Evolutionary conservation across 164 flowering plant species (phyloP).

Genomic region (Santalum album): DNA sequence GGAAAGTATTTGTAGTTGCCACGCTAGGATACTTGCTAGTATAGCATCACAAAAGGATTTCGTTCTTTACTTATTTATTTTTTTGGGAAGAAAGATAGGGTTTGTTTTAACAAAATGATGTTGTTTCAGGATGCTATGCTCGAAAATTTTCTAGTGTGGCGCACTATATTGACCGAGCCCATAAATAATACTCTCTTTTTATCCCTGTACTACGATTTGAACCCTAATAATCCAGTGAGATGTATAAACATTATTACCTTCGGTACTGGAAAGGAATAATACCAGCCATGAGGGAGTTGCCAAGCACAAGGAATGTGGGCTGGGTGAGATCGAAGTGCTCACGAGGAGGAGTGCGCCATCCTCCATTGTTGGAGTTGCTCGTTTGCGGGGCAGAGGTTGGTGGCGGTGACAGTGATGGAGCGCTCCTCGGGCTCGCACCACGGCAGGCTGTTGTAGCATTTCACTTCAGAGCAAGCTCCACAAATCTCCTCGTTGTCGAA

Average conservation of each 20-base stretch:
- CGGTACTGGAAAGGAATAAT: constrained; percentile 47
- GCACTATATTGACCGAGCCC: too few species aligned
- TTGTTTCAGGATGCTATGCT: too few species aligned
- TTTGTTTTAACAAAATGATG: too few species aligned
- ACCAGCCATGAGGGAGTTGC: constrained; percentile 44
- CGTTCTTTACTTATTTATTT: too few species aligned
- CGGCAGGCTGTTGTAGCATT: constrained; percentile 33
- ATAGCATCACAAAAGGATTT: too few species aligned
- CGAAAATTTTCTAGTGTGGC: too few species aligned
- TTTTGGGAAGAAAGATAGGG: too few species aligned
- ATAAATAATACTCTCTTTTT: too few species aligned
- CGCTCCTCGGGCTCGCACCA: constrained; percentile 58
- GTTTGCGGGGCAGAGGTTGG: constrained; percentile 67
- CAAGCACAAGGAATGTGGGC: constrained; percentile 47
- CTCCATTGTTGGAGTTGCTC: constrained; percentile 33
- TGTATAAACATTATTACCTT: constrained; percentile 33
- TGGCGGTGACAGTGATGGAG: constrained; percentile 48
- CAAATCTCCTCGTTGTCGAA: constrained; percentile 53
- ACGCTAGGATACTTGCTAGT: too few species aligned
- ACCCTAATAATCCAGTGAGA: too few species aligned
- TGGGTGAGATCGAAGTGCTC: constrained; percentile 62
- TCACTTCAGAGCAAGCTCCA: constrained; percentile 68
- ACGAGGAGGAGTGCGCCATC: constrained; percentile 73
- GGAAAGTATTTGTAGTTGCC: too few species aligned
- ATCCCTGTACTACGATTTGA: too few species aligned